phyloP scores from a whole-genome alignment of 768 basidiomycete genomes.

The Suillus subalutaceus region DNA sequence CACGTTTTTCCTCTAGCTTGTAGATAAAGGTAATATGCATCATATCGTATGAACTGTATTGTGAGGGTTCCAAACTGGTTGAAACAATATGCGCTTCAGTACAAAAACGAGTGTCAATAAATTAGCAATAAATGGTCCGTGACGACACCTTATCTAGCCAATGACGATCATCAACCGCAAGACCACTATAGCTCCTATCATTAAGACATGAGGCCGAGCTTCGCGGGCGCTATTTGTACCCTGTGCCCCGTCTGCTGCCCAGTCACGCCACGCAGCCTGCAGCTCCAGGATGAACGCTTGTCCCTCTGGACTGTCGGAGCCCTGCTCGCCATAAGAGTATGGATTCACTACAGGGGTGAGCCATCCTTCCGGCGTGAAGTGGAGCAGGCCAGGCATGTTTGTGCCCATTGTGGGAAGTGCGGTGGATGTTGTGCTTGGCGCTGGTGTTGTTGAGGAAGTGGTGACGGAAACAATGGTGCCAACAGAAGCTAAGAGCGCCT shows the following conservation, averaged over 20 bases:
- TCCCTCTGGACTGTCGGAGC: constrained; percentile 67
- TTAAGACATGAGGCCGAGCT: neutral
- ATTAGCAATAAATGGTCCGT: neutral
- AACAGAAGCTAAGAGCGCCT: constrained; percentile 32
- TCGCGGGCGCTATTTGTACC: constrained; percentile 46
- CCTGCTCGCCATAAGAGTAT: constrained; percentile 47
- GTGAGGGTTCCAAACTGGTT: neutral
- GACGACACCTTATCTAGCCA: neutral
- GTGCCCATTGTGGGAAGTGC: constrained; percentile 18
- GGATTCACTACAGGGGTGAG: constrained; percentile 79
- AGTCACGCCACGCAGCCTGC: constrained; percentile 77
- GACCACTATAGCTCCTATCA: neutral
- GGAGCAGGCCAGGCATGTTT: constrained; percentile 31
- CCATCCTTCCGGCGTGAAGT: constrained; percentile 66
- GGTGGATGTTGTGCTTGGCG: constrained; percentile 7
- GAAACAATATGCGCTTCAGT: neutral
- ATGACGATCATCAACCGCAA: neutral
- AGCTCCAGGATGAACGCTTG: constrained; percentile 81
- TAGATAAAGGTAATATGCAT: neutral
- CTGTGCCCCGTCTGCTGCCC: constrained; percentile 57
- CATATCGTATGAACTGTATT: neutral
- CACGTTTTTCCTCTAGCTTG: neutral
- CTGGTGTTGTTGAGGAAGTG: neutral
- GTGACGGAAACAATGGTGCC: constrained; percentile 23
- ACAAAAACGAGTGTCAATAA: neutral